Conservation (phyloP, 2,329 filamentous ascomycete species). For the Alternaria burnsii region DNA sequence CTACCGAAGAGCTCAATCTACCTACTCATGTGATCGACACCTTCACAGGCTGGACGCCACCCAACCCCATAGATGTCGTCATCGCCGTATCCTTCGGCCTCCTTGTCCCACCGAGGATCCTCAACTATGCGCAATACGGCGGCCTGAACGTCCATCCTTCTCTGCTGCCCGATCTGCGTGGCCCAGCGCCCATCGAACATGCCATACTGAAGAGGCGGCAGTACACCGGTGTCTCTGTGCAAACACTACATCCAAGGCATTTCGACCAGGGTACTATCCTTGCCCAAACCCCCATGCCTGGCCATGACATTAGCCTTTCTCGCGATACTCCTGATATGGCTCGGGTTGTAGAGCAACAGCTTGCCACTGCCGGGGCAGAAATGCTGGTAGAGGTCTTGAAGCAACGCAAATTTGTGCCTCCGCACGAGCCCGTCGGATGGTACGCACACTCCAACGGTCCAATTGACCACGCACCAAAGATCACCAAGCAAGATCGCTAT, state of each 20-base stretch:
- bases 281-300: slow-evolving; percentile 67
- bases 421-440: slow-evolving; percentile 55
- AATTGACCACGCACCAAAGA: slow-evolving; percentile 72
- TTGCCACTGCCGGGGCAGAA: slow-evolving; percentile 72
- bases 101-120: slow-evolving; percentile 80
- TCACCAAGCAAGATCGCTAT: slow-evolving; percentile 69
- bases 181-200: slow-evolving; percentile 86
- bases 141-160: slow-evolving; percentile 96
- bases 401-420: slow-evolving; percentile 70
- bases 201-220: slow-evolving; percentile 71
- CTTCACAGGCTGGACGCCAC: slow-evolving; percentile 77
- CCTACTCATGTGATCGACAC: slow-evolving; percentile 78
- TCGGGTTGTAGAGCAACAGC: slow-evolving; percentile 57
- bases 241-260: slow-evolving; percentile 77
- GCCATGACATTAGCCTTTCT: slow-evolving; percentile 57
- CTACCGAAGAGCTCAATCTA: slow-evolving; percentile 71
- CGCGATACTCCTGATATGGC: slow-evolving; percentile 57
- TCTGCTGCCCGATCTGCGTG: slow-evolving; percentile 83
- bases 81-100: slow-evolving; percentile 95
- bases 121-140: slow-evolving; percentile 76
- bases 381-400: slow-evolving; percentile 75
- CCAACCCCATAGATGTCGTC: slow-evolving; percentile 70
- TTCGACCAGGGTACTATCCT: slow-evolving; percentile 86
- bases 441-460: slow-evolving; percentile 30
- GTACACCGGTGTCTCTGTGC: slow-evolving; percentile 79